Percentiles rank a stretch among this genome's conserved stretches.
These are phyloP conservation scores for Berberis thunbergii DNA, from an alignment of 164 flowering plant genomes.

Conservation along the genomic window DNA sequence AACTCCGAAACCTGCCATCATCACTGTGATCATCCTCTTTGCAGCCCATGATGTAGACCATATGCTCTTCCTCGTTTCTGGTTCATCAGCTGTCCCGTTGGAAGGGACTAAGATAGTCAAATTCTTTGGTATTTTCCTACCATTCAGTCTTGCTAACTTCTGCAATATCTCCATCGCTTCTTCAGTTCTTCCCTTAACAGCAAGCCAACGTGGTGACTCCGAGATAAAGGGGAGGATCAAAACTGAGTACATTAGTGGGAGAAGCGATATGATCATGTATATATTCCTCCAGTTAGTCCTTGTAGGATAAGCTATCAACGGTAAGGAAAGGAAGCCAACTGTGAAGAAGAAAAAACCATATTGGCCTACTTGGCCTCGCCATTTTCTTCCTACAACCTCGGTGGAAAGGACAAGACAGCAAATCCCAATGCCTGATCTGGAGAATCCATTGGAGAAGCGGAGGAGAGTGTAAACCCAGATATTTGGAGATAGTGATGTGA, in stretches of 20 bases:
- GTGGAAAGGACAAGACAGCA: conserved; percentile 60
- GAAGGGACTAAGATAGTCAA: conserved; percentile 26
- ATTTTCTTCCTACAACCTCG: conserved; percentile 49
- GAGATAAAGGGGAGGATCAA: conserved; percentile 36
- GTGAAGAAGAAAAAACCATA: conserved; percentile 67
- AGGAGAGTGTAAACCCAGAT: conserved; percentile 45
- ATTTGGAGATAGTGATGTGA: conserved; percentile 52
- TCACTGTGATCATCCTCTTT: conserved; percentile 30
- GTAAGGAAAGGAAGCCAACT: conserved; percentile 53
- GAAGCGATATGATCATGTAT: conserved; percentile 34
- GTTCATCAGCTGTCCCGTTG: too few relatives aligned
- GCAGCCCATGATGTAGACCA: conserved; percentile 48
- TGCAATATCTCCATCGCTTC: conserved; percentile 41
- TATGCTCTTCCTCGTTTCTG: conserved; percentile 15
- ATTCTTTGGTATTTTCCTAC: conserved; percentile 35
- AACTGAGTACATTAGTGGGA: conserved; percentile 36
- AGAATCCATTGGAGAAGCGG: conserved; percentile 47
- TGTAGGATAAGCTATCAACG: conserved; percentile 42
- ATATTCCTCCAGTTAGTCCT: conserved; percentile 41
- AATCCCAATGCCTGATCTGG: conserved; percentile 51
- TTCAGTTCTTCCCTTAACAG: conserved; percentile 28
- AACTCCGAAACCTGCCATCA: conserved; percentile 48
- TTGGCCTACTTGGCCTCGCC: conserved; percentile 66
- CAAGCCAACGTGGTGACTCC: conserved; percentile 65
- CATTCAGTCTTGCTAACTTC: conserved; percentile 37